A percentile compares a stretch with the other conserved stretches of the same genome.
phyloP scores from a whole-genome alignment of 495 filamentous ascomycete genomes.

The Tuber calosporum region DNA sequence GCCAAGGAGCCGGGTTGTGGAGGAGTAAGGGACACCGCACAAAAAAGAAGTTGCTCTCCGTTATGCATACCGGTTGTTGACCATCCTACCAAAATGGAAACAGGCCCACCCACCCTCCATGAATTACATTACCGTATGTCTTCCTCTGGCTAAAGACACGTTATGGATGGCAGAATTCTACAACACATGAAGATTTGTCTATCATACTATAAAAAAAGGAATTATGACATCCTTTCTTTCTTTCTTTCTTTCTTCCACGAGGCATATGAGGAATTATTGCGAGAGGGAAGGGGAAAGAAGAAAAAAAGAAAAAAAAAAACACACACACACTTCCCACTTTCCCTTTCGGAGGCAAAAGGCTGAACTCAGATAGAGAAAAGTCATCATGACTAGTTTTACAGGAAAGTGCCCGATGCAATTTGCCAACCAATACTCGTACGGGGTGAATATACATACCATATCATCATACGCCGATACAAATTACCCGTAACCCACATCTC shows the following conservation, averaged over 20 bases:
- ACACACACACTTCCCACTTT: not conserved
- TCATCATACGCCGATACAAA: not conserved
- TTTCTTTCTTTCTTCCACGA: not conserved
- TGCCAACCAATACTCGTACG: not conserved
- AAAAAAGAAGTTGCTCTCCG: no score
- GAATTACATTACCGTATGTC: not conserved
- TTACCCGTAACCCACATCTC: not conserved
- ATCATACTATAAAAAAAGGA: no score
- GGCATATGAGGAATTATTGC: not conserved
- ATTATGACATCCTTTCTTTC: not conserved
- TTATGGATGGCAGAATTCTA: not conserved
- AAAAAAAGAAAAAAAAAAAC: not conserved
- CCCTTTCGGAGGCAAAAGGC: not conserved
- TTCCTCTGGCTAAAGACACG: constrained; percentile 2
- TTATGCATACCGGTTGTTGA: no score
- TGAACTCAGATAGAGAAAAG: not conserved
- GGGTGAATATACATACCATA: not conserved
- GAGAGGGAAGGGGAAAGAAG: no score
- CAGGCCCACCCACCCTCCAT: not conserved
- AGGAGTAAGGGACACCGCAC: not conserved
- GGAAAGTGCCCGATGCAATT: not conserved
- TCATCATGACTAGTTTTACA: not conserved
- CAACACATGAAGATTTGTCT: not conserved
- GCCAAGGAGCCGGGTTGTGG: not conserved
- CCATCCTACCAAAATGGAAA: not conserved